A percentile compares a stretch with the other conserved stretches of the same genome.
phyloP scores from a whole-genome alignment of 257 asterid genomes.

The Fraxinus quadrangulata region DNA sequence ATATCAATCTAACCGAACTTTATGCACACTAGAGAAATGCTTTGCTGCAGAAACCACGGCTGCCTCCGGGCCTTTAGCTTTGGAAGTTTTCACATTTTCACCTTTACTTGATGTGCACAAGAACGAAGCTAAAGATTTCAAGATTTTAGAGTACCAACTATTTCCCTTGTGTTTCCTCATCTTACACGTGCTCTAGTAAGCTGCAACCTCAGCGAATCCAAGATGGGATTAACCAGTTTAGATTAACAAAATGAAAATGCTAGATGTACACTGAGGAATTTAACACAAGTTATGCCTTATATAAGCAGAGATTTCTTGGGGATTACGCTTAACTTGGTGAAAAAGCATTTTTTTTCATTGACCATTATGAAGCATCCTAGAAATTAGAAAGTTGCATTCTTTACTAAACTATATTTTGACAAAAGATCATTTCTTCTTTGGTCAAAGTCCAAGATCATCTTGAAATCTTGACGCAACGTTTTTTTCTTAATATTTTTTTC shows the following conservation, averaged over 20 bases:
- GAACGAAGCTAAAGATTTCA: neutral
- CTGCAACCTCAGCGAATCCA: neutral
- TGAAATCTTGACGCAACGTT: neutral
- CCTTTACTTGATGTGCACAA: neutral
- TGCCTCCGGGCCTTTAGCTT: neutral
- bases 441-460: neutral
- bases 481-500: neutral
- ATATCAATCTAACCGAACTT: neutral
- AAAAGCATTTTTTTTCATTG: neutral
- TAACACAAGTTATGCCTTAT: neutral
- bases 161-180: conserved; percentile 8
- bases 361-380: neutral
- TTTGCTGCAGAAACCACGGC: neutral
- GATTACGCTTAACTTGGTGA: neutral
- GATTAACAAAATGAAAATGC: neutral
- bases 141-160: neutral
- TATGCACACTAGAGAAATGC: neutral
- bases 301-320: neutral
- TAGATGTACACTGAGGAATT: neutral
- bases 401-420: neutral
- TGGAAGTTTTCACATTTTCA: neutral
- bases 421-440: neutral
- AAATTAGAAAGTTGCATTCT: neutral
- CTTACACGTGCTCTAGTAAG: neutral
- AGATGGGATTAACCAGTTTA: neutral